Evolutionary conservation across 2,329 filamentous ascomycete species (phyloP).

Genomic region (Venturia asperata): DNA sequence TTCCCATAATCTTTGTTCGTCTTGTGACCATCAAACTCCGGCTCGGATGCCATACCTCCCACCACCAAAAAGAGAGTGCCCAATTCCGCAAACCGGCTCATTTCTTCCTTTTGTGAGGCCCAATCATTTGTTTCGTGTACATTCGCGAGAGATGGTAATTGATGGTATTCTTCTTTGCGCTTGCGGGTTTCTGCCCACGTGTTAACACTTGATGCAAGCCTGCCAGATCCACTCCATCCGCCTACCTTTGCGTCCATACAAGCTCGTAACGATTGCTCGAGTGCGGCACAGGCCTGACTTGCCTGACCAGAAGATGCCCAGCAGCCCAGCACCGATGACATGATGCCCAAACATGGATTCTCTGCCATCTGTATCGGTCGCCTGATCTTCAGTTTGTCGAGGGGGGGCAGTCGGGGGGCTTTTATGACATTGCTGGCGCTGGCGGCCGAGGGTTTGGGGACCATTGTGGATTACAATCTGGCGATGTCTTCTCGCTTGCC

Average conservation of each 20-base stretch:
- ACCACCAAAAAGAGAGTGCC: not conserved
- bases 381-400: constrained; percentile 57
- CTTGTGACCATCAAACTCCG: not conserved
- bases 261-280: constrained; percentile 54
- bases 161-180: constrained; percentile 66
- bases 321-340: constrained; percentile 68
- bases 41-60: not conserved
- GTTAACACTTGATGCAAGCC: constrained; percentile 1
- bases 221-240: constrained; percentile 24
- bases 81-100: constrained; percentile 2
- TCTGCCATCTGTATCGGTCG: constrained; percentile 54
- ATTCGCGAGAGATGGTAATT: constrained; percentile 84
- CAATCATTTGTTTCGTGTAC: constrained; percentile 62
- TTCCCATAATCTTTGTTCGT: not conserved
- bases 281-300: constrained; percentile 50
- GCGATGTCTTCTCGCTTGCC: not conserved
- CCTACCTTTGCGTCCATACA: constrained; percentile 76
- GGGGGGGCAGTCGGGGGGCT: constrained; percentile 49
- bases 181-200: constrained; percentile 41
- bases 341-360: constrained; percentile 59
- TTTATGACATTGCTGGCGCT: constrained; percentile 20
- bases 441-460: constrained; percentile 19
- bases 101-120: constrained; percentile 50
- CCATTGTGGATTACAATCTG: constrained; percentile 14
- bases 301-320: constrained; percentile 75